Evolutionary conservation across 108 stramenopile species (phyloP), one percentile per base, ranked within the genome.

Genomic region (Skeletonema menzelii): DNA sequence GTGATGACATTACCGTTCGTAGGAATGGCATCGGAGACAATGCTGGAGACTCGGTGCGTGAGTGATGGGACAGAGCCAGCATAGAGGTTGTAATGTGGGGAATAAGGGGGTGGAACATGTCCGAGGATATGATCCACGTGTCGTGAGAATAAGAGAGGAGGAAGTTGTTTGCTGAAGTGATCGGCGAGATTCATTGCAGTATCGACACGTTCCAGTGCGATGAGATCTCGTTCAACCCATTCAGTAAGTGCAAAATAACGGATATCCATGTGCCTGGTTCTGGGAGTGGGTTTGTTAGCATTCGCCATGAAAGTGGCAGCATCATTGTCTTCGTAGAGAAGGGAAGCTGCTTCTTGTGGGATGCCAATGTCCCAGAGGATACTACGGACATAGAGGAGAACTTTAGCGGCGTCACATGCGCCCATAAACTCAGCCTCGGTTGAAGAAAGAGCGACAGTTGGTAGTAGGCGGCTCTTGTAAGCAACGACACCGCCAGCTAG

Each of bases 281-380:
- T 2, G 4, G 30, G 30, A 30, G 30, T 30, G 4, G 30, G 30
- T 4, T 30, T 30, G 30, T 30, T 30, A 30, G 30, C 30, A 30
- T 30, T 30, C 4, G 30, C 30, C 30, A 30, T 30, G 4, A 4
- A 2, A 30, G 30, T 30, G 4, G 30, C 30, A 30, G 30, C 30
- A 4, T 30, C 30, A 4, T 30, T 30, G 30, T 30, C 30, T 30
- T 30, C 30, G 30, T 30, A 30, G 30, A 30, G 30, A 4, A 30
- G 30, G 4, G 30, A 30, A 3, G 30, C 30, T 30, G 30, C 4
- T 30, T 30, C 30, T 30, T 77, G 80, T 0, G 72, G 69, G 32
- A 73, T 64, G 28, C 44, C 64, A 5, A 83, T 63, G 14, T 83
- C 82, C 10, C 38, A 75, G 7, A 79, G 24, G n/a, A 84, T 79